Conservation (phyloP, 805 yeast species). For the Limtongia smithiae region DNA sequence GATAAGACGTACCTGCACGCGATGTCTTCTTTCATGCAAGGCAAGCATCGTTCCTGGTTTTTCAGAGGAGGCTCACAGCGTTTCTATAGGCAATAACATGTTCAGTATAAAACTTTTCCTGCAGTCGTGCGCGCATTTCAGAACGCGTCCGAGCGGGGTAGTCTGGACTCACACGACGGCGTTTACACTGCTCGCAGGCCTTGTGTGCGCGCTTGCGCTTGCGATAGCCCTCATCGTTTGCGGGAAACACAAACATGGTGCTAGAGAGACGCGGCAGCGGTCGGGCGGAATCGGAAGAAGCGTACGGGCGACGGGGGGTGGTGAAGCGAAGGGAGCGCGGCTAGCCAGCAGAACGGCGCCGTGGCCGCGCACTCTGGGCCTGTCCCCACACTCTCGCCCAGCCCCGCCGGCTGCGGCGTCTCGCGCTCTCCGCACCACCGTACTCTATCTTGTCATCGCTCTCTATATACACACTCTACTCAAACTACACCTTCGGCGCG, state of each 20-base stretch:
- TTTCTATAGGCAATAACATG: constrained; percentile 17
- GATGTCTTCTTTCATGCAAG: constrained; percentile 36
- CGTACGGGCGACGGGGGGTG: not conserved
- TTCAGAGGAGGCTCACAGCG: constrained; percentile 36
- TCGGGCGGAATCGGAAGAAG: not conserved
- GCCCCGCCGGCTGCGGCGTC: not conserved
- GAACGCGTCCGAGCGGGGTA: constrained; percentile 1
- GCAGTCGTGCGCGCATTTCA: not conserved
- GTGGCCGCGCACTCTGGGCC: not conserved
- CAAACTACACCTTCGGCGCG: not conserved
- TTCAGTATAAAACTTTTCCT: not conserved
- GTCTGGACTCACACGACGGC: constrained; percentile 34
- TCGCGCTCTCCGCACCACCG: not conserved
- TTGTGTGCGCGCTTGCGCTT: constrained; percentile 44
- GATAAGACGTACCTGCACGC: constrained; percentile 35
- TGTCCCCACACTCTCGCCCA: not conserved
- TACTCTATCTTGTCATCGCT: not conserved
- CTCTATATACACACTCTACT: not conserved
- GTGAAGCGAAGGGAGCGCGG: not conserved
- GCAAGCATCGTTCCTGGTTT: constrained; percentile 35
- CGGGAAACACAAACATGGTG: constrained; percentile 44
- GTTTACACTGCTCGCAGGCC: constrained; percentile 44
- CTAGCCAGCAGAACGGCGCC: not conserved
- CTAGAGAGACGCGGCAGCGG: not conserved
- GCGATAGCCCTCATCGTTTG: constrained; percentile 43